A percentile compares a stretch with the other conserved stretches of the same genome.
These are phyloP conservation scores for Sodiomyces alkalinus DNA, from an alignment of 2,329 filamentous ascomycete genomes.

Conservation along the genomic window DNA sequence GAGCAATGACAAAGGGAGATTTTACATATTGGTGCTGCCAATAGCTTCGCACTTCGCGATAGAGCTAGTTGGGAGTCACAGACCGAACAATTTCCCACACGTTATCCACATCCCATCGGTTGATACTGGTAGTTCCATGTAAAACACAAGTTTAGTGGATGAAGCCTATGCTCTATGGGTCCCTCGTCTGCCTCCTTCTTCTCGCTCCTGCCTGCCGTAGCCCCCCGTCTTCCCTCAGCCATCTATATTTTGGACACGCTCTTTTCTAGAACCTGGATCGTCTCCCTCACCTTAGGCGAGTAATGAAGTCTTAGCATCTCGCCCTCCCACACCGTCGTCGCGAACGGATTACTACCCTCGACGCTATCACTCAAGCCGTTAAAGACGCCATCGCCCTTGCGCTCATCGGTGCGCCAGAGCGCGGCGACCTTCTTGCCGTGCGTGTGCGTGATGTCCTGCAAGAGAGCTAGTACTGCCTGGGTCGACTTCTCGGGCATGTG, in stretches of 20 bases:
- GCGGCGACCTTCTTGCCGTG: constrained; percentile 70
- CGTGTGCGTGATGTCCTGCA: constrained; percentile 64
- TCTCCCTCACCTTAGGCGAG: constrained; percentile 71
- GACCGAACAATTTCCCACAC: too few species aligned
- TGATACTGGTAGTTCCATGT: too few species aligned
- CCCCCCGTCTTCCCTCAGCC: too few species aligned
- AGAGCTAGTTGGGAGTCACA: too few species aligned
- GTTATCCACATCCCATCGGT: too few species aligned
- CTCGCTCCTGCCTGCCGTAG: too few species aligned
- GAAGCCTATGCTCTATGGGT: too few species aligned
- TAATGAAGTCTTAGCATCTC: constrained; percentile 77
- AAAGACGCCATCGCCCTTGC: constrained; percentile 79
- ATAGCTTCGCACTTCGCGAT: too few species aligned
- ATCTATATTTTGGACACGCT: constrained; percentile 23
- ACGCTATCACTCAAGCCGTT: constrained; percentile 58
- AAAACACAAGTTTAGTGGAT: too few species aligned
- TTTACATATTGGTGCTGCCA: too few species aligned
- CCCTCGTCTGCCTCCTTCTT: too few species aligned
- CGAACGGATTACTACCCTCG: constrained; percentile 81
- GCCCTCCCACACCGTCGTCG: constrained; percentile 83
- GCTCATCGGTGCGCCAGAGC: constrained; percentile 92
- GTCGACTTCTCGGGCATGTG: constrained; percentile 85
- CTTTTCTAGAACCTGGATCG: constrained; percentile 55
- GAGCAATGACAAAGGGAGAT: too few species aligned
- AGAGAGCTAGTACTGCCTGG: constrained; percentile 61